Percentiles rank a stretch among this genome's conserved stretches.
Evolutionary conservation across 2,329 filamentous ascomycete species (phyloP).

Genomic region (Ophiostoma sp.): DNA sequence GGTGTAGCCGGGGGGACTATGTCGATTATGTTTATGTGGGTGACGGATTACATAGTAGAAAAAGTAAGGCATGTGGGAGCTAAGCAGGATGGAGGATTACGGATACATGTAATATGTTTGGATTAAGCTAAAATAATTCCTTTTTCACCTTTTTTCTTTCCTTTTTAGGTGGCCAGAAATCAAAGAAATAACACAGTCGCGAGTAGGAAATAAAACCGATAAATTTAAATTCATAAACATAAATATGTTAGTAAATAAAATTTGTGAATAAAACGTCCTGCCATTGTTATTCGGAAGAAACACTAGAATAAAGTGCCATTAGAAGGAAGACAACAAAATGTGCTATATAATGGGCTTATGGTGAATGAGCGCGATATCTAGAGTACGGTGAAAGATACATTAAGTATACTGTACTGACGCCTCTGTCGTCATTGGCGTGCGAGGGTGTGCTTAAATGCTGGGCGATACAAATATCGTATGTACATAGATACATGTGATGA

Average conservation of each 20-base stretch:
- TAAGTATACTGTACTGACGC: neutral
- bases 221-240: neutral
- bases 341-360: too few relatives aligned
- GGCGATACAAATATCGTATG: neutral
- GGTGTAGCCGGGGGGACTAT: neutral
- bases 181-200: neutral
- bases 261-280: too few relatives aligned
- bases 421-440: slow-evolving; percentile 13
- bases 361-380: neutral
- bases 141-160: too few relatives aligned
- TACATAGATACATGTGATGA: neutral
- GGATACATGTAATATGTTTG: too few relatives aligned
- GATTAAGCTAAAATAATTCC: too few relatives aligned
- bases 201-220: neutral
- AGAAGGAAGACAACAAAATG: too few relatives aligned
- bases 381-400: neutral
- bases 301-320: neutral
- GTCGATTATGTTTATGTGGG: neutral
- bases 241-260: too few relatives aligned
- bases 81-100: neutral
- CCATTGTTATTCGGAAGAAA: too few relatives aligned
- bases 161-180: neutral
- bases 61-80: neutral
- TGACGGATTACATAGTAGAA: neutral
- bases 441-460: slow-evolving; percentile 1